phyloP scores from a whole-genome alignment of 78 protist species.

The Diacronema lutheri region DNA sequence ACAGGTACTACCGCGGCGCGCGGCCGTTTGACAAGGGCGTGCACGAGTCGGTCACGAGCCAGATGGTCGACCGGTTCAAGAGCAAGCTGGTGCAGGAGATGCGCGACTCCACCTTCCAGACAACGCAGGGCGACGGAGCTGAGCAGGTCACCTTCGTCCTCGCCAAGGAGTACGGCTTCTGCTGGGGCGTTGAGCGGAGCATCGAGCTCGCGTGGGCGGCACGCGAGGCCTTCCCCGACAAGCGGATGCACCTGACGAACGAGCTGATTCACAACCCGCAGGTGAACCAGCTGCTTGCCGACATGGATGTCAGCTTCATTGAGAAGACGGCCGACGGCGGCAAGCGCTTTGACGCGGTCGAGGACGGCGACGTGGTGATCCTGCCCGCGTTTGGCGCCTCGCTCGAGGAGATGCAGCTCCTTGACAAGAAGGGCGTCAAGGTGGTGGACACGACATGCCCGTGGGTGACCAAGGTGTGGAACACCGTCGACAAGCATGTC shows the following conservation, averaged over 20 bases:
- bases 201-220: conserved; percentile 46
- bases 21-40: background rate
- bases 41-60: background rate
- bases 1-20: background rate
- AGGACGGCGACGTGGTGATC: conserved; percentile 25
- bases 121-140: background rate
- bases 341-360: conserved; percentile 2
- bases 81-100: background rate
- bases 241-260: conserved; percentile 41
- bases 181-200: conserved; percentile 60
- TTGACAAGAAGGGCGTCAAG: conserved; percentile 12
- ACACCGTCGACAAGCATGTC: conserved; percentile 37
- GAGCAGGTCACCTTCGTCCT: background rate
- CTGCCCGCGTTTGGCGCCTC: conserved; percentile 57
- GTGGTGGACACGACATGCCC: conserved; percentile 60
- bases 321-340: background rate
- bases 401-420: conserved; percentile 49
- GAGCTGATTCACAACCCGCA: conserved; percentile 55
- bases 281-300: conserved; percentile 29
- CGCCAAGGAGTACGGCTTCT: conserved; percentile 43
- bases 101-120: background rate
- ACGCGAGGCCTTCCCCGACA: background rate
- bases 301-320: conserved; percentile 31
- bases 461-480: conserved; percentile 59
- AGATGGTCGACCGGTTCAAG: background rate